Conservation (phyloP, 768 basidiomycete genomes). For the Tylopilus felleus region DNA sequence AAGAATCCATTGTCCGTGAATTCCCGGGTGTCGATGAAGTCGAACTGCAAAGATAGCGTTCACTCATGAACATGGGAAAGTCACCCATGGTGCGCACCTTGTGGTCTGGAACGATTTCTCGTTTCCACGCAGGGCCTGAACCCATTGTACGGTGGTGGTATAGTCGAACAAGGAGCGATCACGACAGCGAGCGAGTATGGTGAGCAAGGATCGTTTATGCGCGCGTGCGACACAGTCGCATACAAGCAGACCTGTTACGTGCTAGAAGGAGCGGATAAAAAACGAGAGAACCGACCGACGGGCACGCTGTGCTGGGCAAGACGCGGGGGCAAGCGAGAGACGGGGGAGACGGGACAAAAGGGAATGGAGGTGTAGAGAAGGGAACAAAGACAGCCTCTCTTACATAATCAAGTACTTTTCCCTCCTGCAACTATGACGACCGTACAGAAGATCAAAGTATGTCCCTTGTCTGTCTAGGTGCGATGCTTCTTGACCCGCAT, state of each 20-base stretch:
- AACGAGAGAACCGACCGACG: conserved; percentile 23
- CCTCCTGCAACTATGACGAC: conserved; percentile 60
- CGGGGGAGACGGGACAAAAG: conserved; percentile 6
- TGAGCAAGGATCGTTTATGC: conserved; percentile 24
- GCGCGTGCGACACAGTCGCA: conserved; percentile 36
- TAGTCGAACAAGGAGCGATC: conserved; percentile 14
- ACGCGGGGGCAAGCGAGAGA: no score
- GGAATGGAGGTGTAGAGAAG: not conserved
- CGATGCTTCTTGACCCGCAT: conserved; percentile 8
- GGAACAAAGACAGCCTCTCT: conserved; percentile 1
- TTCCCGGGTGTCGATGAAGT: conserved; percentile 92
- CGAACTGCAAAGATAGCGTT: conserved; percentile 59
- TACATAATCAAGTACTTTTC: conserved; percentile 9
- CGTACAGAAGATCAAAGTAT: conserved; percentile 84
- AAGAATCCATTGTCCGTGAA: conserved; percentile 85
- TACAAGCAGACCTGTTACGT: conserved; percentile 18
- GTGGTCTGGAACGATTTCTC: conserved; percentile 96
- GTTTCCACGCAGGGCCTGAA: conserved; percentile 87
- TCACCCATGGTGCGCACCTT: conserved; percentile 57
- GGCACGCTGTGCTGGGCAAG: conserved; percentile 15
- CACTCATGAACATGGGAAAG: not conserved
- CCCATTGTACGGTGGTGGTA: conserved; percentile 19
- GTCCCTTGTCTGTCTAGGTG: conserved; percentile 20
- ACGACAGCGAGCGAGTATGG: conserved; percentile 26
- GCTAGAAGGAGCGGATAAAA: conserved; percentile 21